These are phyloP conservation scores for Porogramme epimiltina DNA, from an alignment of 1,284 basidiomycete species.

Conservation along the genomic window DNA sequence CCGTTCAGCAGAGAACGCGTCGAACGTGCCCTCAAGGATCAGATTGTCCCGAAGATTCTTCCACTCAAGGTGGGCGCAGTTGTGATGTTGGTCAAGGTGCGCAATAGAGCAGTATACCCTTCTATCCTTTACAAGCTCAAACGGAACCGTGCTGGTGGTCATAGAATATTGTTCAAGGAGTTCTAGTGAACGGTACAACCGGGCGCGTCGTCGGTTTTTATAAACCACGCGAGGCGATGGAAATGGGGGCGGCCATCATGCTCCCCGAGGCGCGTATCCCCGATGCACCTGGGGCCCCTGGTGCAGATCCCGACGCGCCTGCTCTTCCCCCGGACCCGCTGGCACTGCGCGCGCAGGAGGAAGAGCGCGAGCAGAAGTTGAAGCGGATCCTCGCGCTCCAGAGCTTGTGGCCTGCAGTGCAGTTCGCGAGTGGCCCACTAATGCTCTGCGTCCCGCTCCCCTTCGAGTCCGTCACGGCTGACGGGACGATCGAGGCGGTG, in stretches of 20 bases:
- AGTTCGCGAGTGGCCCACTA: constrained; percentile 47
- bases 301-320: too few relatives aligned
- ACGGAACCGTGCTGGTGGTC: too few relatives aligned
- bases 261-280: constrained; percentile 5
- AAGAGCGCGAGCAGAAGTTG: constrained; percentile 12
- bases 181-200: constrained; percentile 17
- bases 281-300: too few relatives aligned
- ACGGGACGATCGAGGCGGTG: constrained; percentile 52
- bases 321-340: too few relatives aligned
- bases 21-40: constrained; percentile 31
- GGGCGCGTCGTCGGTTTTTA: constrained; percentile 53
- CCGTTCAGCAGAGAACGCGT: constrained; percentile 21
- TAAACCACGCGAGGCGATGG: constrained; percentile 44
- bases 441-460: constrained; percentile 52
- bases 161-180: constrained; percentile 33
- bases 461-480: constrained; percentile 59
- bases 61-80: constrained; percentile 38
- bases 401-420: constrained; percentile 55
- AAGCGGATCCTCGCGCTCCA: constrained; percentile 11
- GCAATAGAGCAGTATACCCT: too few relatives aligned
- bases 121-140: too few relatives aligned
- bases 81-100: constrained; percentile 49
- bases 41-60: constrained; percentile 33
- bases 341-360: neutral
- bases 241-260: constrained; percentile 42